Evolutionary conservation across 345 rosid species (phyloP).

Genomic region (Luvunga scandens): DNA sequence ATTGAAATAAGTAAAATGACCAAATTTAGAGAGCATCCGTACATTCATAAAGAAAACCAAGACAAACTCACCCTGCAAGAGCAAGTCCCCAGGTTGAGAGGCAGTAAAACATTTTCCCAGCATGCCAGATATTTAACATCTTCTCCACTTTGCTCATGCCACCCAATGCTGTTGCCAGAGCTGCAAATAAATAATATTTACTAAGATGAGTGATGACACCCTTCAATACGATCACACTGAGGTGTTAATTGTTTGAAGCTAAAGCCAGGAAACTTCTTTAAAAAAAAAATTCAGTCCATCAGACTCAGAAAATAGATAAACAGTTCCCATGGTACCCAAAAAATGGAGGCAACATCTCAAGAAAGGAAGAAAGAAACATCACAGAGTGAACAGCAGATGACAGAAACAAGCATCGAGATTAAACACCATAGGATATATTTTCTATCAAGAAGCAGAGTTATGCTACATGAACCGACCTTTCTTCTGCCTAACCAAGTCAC

Average conservation of each 20-base stretch:
- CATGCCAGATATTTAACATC: conserved; percentile 78
- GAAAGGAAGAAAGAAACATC: not conserved
- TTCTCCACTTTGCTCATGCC: conserved; percentile 68
- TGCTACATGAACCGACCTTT: not conserved
- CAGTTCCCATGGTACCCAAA: not conserved
- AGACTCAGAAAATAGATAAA: not conserved
- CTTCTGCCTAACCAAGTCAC: not conserved
- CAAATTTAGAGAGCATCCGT: not conserved
- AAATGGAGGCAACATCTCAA: not conserved
- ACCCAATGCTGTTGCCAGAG: conserved; percentile 60
- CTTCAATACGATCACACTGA: not conserved
- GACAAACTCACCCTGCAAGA: conserved; percentile 59
- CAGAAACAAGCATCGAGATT: not conserved
- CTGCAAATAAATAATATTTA: conserved; percentile 40
- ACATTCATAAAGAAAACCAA: not conserved
- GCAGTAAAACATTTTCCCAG: conserved; percentile 74
- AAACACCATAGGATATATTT: not conserved
- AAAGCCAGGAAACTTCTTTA: not conserved
- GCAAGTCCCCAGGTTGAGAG: conserved; percentile 91
- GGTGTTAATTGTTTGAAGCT: not conserved
- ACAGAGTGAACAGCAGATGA: not conserved
- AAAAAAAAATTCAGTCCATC: not conserved
- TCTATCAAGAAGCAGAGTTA: not conserved
- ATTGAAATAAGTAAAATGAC: not conserved
- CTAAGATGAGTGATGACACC: not conserved